Base-by-base conservation (phyloP, 179 eudicot species). In the Nepenthes alata region DNA sequence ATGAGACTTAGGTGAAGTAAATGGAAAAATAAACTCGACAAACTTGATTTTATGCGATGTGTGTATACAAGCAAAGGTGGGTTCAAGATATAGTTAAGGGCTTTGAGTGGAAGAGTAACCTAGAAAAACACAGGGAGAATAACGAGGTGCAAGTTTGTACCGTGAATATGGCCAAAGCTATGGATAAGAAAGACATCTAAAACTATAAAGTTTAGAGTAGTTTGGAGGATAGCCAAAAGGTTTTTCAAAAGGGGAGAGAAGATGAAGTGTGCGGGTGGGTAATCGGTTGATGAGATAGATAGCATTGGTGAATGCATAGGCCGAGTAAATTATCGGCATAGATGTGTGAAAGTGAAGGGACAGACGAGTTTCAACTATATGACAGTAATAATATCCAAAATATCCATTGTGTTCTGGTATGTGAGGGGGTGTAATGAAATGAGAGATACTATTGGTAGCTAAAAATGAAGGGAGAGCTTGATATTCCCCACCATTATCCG, bases 381-480 rank as follows among this genome's bases (percentile, higher is more conserved):
- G 63, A 4, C 12, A 25, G 38, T 57, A 63, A 1, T 37, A 36
- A 0, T 57, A 36, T 35, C 37, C 48, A 6, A 63, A 48, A n/a
- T 3, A 11, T 1, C 47, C 62, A 49, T 56, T 65, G 36, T 65
- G 62, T 65, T 65, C 15, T 10, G 57, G 70, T n/a, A 57, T 48
- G 36, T 66, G 55, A 5, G 63, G 57, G 2, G 63, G 70, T 11
- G 70, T 6, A 3, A 63, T 66, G 5, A 56, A 47, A 47, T 65
- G 69, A 2, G 45, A 6, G 25, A 65, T 65, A 4, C 62, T 62
- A 57, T 56, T 1, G 2, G 37, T 1, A 13, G 41, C 1, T 5
- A 59, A 37, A 35, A 39, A 41, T 2, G 50, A 10, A 1, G 11
- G 13, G 25, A 59, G 63, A 7, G 14, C 34, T 11, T 12, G 3